Evolutionary conservation across 805 yeast species (phyloP).

Genomic region (Ogataea wickerhamii): DNA sequence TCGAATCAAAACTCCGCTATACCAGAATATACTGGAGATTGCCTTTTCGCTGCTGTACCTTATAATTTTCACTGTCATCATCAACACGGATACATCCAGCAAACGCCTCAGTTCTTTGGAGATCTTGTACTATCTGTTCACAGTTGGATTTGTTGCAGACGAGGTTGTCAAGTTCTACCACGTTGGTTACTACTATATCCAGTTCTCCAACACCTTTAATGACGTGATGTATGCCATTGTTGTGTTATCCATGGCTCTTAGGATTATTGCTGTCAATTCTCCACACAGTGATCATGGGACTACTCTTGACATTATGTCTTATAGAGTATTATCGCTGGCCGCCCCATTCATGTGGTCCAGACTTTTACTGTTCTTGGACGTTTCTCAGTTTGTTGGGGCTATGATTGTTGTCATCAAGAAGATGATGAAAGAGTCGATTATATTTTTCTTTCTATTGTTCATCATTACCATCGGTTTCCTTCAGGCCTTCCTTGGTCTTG

Average conservation of each 20-base stretch:
- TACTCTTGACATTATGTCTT: conserved; percentile 39
- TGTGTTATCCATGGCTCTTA: conserved; percentile 47
- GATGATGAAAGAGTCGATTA: conserved; percentile 83
- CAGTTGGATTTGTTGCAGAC: conserved; percentile 62
- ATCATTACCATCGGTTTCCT: conserved; percentile 76
- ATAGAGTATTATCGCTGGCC: conserved; percentile 69
- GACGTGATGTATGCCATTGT: conserved; percentile 62
- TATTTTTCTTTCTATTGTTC: conserved; percentile 70
- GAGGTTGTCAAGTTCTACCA: conserved; percentile 71
- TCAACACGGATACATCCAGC: conserved; percentile 51
- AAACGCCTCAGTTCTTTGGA: conserved; percentile 46
- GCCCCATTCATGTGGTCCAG: conserved; percentile 89
- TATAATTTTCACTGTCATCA: conserved; percentile 55
- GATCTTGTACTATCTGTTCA: conserved; percentile 56
- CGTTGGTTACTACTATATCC: conserved; percentile 67
- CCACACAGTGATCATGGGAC: conserved; percentile 23
- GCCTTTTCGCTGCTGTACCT: conserved; percentile 62
- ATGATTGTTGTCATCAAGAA: conserved; percentile 82
- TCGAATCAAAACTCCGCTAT: conserved; percentile 78
- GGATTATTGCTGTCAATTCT: conserved; percentile 43
- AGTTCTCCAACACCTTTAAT: conserved; percentile 78
- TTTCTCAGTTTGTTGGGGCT: conserved; percentile 79
- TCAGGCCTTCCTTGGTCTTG: conserved; percentile 84
- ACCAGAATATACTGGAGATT: conserved; percentile 74
- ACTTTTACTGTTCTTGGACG: conserved; percentile 69